phyloP scores from a whole-genome alignment of 257 asterid species.

The Nicotiana knightiana region DNA sequence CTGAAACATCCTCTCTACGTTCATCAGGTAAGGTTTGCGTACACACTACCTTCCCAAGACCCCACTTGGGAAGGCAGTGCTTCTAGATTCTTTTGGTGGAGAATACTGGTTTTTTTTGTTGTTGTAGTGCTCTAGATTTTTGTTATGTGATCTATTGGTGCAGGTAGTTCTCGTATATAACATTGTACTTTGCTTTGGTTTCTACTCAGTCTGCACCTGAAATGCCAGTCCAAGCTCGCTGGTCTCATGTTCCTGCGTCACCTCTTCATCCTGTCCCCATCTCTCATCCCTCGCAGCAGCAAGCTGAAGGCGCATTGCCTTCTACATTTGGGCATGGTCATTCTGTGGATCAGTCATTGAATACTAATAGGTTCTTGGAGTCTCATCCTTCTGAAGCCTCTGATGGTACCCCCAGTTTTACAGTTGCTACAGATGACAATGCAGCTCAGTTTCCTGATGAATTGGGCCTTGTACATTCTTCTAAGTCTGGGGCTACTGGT shows the following conservation, averaged over 20 bases:
- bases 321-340: constrained; percentile 47
- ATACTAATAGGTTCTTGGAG: constrained; percentile 46
- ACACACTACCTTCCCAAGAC: no score
- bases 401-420: constrained; percentile 33
- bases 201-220: constrained; percentile 60
- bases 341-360: constrained; percentile 46
- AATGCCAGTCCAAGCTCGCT: constrained; percentile 66
- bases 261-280: constrained; percentile 53
- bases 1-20: no score
- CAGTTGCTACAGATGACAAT: constrained; percentile 32
- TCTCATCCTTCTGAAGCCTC: constrained; percentile 47
- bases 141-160: not conserved
- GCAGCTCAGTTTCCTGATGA: constrained; percentile 43
- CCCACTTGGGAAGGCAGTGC: no score
- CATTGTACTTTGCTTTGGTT: not conserved
- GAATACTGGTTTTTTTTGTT: no score
- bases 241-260: constrained; percentile 73
- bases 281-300: constrained; percentile 64
- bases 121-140: not conserved
- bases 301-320: constrained; percentile 46
- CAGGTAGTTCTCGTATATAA: not conserved
- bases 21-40: no score
- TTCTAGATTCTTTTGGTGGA: no score
- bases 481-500: constrained; percentile 28
- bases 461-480: constrained; percentile 44